Base-by-base conservation (phyloP, 768 basidiomycete species). In the Cantharellus cinnabarinus region DNA sequence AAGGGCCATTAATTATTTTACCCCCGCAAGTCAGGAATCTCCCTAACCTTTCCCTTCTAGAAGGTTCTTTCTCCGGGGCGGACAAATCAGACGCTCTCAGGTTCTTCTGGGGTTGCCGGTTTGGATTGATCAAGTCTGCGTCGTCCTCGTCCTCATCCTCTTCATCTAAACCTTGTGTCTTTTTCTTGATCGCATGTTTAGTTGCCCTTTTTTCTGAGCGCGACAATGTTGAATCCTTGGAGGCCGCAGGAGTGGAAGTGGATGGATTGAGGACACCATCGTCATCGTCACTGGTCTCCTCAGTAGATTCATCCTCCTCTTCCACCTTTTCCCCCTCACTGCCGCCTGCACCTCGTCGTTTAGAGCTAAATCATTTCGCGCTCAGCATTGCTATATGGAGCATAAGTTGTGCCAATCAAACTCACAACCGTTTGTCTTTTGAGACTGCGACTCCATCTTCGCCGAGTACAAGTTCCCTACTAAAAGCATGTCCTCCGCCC, bases 401-500 rank as follows among this genome's bases (percentile, higher is more conserved):
- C 20, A 29, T 29, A 29, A 29, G 20, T 29, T 29, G 20, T 29
- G 20, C 20, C 20, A 29, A 29, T 29, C 20, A 29, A 29, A 60
- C 61, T 80, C 80, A 76, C 68, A 68, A 37, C 38, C 35, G 10
- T 7, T 70, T 71, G 64, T 76, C 74, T 7, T 68, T 72, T 29
- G 75, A 67, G 50, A 74, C 76, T 7, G 79, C 79, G 15, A 76
- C 76, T 4, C 78, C 81, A 57, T 81, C 68, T 65, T 71, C 71
- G 65, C 83, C 80, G 4, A 81, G 72, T 3, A 66, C 71, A 70
- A 85, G 74, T 64, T 82, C 70, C 80, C 86, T 86, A 14, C 70
- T 69, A 70, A 91, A 93, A 68, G 73, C 81, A 62, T 89, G 79
- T 57, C 89, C 89, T 42, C 89, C 89, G 64, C 89, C 89, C 57